Base-by-base conservation (phyloP, 495 filamentous ascomycete species). In the Penicillium pulvis region DNA sequence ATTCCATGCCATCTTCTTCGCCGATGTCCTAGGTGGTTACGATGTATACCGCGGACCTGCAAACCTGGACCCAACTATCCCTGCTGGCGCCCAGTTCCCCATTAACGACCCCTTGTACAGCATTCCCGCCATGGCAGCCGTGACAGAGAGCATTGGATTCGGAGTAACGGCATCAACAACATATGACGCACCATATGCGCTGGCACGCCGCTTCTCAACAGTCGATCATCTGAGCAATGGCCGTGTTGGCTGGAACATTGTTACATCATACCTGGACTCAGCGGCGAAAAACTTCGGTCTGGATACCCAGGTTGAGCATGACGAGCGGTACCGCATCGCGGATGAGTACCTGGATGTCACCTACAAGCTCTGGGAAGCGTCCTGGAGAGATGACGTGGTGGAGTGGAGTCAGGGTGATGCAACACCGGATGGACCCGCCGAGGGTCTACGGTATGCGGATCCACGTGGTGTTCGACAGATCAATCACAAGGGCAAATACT, bases 201-300 rank as follows among this genome's bases (percentile, higher is more conserved):
- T 89, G n/a, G 87, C 87, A 4, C 75, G 86, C 23, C 76, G 86
- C 17, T 73, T 90, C 51, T 83, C 83, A 1, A 90, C 87, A 0
- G 75, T 88, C 11, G 87, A 90, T 55, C 87, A 89, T 67, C 74
- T 90, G n/a, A 83, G 78, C 30, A 81, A 83, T 49, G 87, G 86
- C 7, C 79, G 85, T 19, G 58, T 87, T 35, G 84, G 81, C 10
- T 87, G 85, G 86, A 88, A 89, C 68, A 84, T 90, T 47, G 87
- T 90, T 0, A 88, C 86, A 0, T 79, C 79, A 51, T 89, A 88
- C 66, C 74, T 89, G 5, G 85, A 89, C 63, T 84, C 80, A 16
- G 85, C 86, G 3, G 87, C 87, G 4, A 73, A 78, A 49, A 89
- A 89, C 66, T 67, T 87, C 46, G 83, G 84, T 20, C 71, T 76